phyloP scores from a whole-genome alignment of 2,329 filamentous ascomycete genomes.

The Botrytis fragariae region DNA sequence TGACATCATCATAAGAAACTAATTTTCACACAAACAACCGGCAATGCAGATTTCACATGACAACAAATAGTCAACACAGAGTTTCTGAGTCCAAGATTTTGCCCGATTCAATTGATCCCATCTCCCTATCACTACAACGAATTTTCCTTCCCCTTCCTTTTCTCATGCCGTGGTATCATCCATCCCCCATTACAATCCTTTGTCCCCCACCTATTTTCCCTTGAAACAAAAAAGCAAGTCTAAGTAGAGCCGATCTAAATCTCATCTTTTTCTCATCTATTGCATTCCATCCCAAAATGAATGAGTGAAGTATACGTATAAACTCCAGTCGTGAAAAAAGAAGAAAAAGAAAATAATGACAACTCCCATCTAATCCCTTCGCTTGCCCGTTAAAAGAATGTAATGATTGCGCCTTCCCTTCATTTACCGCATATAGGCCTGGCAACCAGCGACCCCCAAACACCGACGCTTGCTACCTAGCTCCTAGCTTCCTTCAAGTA shows the following conservation, averaged over 20 bases:
- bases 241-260: slow-evolving; percentile 4
- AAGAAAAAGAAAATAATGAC: not conserved
- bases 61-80: not conserved
- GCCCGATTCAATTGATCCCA: not conserved
- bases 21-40: not conserved
- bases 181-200: slow-evolving; percentile 6
- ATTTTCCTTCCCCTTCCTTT: not conserved
- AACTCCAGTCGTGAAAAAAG: not conserved
- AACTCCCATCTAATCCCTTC: not conserved
- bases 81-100: not conserved
- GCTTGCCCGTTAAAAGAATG: not conserved
- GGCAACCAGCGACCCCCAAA: not conserved
- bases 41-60: not conserved
- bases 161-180: slow-evolving; percentile 12
- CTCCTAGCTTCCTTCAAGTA: not conserved
- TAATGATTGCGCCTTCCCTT: not conserved
- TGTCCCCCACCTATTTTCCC: not conserved
- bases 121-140: not conserved
- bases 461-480: not conserved
- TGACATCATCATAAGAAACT: not conserved
- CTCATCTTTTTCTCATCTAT: not conserved
- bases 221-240: not conserved
- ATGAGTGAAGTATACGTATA: not conserved
- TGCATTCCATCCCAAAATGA: not conserved
- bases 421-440: not conserved